Base-by-base conservation (phyloP, 2,329 filamentous ascomycete species). In the Alternaria triticina region DNA sequence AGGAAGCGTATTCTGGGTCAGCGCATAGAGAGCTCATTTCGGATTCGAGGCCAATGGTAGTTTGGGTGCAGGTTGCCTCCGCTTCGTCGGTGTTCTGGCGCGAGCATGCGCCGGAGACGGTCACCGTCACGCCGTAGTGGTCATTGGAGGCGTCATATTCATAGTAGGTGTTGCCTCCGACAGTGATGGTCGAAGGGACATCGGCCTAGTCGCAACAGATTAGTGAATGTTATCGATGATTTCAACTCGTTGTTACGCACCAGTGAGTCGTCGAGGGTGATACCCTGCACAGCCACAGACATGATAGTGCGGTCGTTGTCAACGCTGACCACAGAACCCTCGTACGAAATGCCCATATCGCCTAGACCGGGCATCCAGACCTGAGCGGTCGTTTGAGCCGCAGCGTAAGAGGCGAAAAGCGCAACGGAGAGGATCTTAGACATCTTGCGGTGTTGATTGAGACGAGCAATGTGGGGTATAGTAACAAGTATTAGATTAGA, bases 301-400 rank as follows among this genome's bases (percentile, higher is more conserved):
- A 78, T 28, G 20, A 71, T 74, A 11, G 69, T 72, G 22, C 64
- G 65, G 17, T 70, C 74, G 9, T 67, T 65, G 9, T 67, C 46
- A 20, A 64, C 65, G 3, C 59, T 62, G 23, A 78, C 51, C 6
- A 77, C 68, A 1, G 74, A 76, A 11, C 52, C 74, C 25, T 69
- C 27, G 56, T 70, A 73, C 3, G 59, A 63, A 9, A 65, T 40
- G 8, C 70, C 59, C 5, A 56, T 40, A 22, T 61, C 60, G 25
- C 60, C 55, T 17, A 58, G 49, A 28, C 70, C 58, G 4, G 74
- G 73, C 52, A 76, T 54, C 72, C 74, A 76, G 11, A 75, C 66
- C 3, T 73, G 72, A 8, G 75, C 77, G 5, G 74, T 77, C 13
- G 75, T 22, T 25, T 73, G 57, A 9, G 75, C 74, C n/a, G 70